These are phyloP conservation scores for Lunularia cruciata DNA, from an alignment of 225 moss, liverwort and hornwort species.

Conservation along the genomic window DNA sequence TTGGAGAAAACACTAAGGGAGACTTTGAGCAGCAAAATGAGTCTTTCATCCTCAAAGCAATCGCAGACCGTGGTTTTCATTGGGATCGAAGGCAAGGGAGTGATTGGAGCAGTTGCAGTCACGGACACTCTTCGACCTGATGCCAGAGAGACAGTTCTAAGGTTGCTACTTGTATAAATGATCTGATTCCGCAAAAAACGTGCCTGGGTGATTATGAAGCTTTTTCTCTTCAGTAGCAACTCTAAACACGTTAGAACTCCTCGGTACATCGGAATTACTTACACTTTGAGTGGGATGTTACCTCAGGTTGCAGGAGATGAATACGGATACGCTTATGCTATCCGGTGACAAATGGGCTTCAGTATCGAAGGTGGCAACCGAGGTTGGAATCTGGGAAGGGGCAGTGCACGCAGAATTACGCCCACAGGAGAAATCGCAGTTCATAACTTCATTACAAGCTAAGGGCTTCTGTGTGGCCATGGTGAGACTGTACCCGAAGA, in stretches of 20 bases:
- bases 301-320: conserved; percentile 57
- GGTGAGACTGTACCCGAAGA: conserved; percentile 30
- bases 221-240: too few relatives aligned
- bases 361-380: conserved; percentile 54
- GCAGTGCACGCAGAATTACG: conserved; percentile 74
- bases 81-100: conserved; percentile 81
- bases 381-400: conserved; percentile 67
- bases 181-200: too few relatives aligned
- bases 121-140: conserved; percentile 76
- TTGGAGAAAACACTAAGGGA: conserved; percentile 43
- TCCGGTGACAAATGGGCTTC: conserved; percentile 84
- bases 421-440: conserved; percentile 72
- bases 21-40: conserved; percentile 33
- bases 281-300: neutral
- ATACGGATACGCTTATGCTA: conserved; percentile 53
- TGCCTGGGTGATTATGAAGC: too few relatives aligned
- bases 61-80: conserved; percentile 86
- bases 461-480: conserved; percentile 71
- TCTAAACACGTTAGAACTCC: too few relatives aligned
- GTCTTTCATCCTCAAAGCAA: conserved; percentile 43
- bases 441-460: conserved; percentile 52
- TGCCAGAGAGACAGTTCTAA: conserved; percentile 55
- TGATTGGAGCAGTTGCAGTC: conserved; percentile 77
- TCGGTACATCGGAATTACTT: too few relatives aligned
- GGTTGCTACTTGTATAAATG: conserved; percentile 41